Evolutionary conservation across 1,284 basidiomycete species (phyloP).

Genomic region (Ceratobasidium sp.): DNA sequence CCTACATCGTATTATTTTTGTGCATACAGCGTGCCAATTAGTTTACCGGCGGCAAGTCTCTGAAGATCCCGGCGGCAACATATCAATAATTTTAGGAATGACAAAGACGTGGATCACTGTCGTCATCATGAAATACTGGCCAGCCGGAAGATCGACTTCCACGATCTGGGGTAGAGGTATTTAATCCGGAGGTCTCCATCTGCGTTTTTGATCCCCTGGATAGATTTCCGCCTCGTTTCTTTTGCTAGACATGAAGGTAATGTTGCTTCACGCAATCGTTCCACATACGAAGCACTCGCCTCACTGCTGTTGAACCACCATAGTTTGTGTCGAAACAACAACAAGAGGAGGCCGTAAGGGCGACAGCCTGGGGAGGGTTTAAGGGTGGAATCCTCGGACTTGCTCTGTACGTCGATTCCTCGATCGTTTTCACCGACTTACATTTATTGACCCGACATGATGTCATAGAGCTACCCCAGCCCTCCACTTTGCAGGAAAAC

Average conservation of each 20-base stretch:
- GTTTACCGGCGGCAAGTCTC: neutral
- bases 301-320: constrained; percentile 43
- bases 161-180: neutral
- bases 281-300: neutral
- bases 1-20: neutral
- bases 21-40: neutral
- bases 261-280: neutral
- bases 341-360: constrained; percentile 45
- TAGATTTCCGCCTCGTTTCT: neutral
- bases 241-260: constrained; percentile 2
- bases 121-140: constrained; percentile 18
- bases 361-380: constrained; percentile 14
- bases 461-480: constrained; percentile 17
- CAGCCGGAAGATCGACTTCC: neutral
- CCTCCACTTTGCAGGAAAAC: constrained; percentile 17
- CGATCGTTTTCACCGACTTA: neutral
- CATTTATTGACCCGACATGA: too few species aligned
- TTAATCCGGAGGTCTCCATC: neutral
- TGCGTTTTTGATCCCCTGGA: neutral
- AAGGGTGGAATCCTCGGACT: constrained; percentile 19
- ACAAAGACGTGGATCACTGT: neutral
- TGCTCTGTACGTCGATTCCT: neutral
- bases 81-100: neutral
- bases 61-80: constrained; percentile 26
- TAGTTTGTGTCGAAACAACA: constrained; percentile 53